phyloP scores from a whole-genome alignment of 2,329 filamentous ascomycete species.

The Botrytis aclada region DNA sequence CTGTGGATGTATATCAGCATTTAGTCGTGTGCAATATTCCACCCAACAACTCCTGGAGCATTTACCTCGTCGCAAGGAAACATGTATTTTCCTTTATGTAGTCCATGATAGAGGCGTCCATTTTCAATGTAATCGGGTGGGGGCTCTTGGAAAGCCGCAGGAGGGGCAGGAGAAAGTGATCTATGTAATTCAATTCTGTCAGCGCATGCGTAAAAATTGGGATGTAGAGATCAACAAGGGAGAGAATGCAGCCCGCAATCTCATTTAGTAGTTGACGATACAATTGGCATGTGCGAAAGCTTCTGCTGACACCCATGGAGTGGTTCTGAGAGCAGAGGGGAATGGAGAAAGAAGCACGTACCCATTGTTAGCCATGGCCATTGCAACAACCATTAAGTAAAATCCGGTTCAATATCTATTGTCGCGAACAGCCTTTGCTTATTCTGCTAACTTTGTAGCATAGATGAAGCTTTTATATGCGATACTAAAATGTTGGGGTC shows the following conservation, averaged over 20 bases:
- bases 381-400: conserved; percentile 31
- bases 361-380: conserved; percentile 35
- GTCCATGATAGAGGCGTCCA: conserved; percentile 67
- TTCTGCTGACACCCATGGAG: background rate
- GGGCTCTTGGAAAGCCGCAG: conserved; percentile 22
- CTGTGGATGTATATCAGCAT: conserved; percentile 40
- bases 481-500: background rate
- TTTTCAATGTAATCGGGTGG: conserved; percentile 55
- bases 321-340: background rate
- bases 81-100: conserved; percentile 66
- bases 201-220: background rate
- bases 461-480: background rate
- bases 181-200: conserved; percentile 25
- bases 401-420: background rate
- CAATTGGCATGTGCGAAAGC: background rate
- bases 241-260: background rate
- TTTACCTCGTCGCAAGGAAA: conserved; percentile 73
- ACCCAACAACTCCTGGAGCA: background rate
- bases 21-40: background rate
- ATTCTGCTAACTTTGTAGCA: conserved; percentile 4
- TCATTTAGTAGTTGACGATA: background rate
- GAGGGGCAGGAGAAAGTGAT: conserved; percentile 20
- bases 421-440: conserved; percentile 17
- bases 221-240: background rate
- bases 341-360: conserved; percentile 27